Evolutionary conservation across 176 grass and related monocot genomes (phyloP), one percentile per base, ranked within the genome.

Genomic region (Aegilops umbellulata): DNA sequence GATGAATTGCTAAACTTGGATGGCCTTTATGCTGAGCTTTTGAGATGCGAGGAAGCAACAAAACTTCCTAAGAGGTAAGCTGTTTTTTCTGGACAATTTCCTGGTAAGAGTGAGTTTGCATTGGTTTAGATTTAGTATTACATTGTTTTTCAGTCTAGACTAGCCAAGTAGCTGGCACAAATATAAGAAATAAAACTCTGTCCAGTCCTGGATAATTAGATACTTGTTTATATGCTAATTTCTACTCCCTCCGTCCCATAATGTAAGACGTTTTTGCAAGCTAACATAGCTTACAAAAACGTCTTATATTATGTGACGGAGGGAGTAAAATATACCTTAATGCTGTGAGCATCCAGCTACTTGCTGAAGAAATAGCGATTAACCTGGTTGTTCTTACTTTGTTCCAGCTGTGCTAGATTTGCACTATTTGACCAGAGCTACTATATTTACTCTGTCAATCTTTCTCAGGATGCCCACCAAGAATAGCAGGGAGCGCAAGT

Each of bases 11-110:
- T 99, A 49, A 94, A 91, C 80, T 90, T 96, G 82, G 92, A 96
- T 93, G 97, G 94, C 42, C 87, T 99, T 80, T 99, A 99, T 83
- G 92, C 97, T 26, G 97, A 99, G 71, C 92, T 99, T 85, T 82
- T 99, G 66, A 91, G 97, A 83, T 99, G 97, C 23, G 97, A 99
- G 79, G 97, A 99, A 86, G 97, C 97, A 87, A 93, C 94, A 77
- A 99, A 99, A 80, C 94, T 99, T 78, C 94, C 97, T 53, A 99
- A 92, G 87, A 94, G 97, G 97, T 96, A 91, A 85, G 44, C 47
- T 60, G 42, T 64, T 29, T n/a, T 49, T 17, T 22, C 22, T 85
- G 20, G 26, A 78, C 58, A 44, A 19, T 26, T 32, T 65, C 58
- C 15, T 64, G 39, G 16, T 69, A 69, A 16, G 19, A 53, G 7